These are phyloP conservation scores for Alternaria solani DNA, from an alignment of 2,329 filamentous ascomycete genomes.

Conservation along the genomic window DNA sequence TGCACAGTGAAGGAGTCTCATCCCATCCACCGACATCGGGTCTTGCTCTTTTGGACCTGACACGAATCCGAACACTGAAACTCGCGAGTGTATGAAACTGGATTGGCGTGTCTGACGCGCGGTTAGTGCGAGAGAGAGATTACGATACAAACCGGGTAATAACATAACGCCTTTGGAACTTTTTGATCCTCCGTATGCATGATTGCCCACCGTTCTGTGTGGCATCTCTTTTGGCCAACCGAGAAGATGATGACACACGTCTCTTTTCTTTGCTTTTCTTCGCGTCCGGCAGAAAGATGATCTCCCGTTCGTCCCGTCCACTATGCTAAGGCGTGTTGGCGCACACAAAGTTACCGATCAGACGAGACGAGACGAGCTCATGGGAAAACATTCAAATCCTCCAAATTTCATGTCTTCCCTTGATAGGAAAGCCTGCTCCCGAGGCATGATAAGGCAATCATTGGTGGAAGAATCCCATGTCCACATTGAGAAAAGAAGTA, in stretches of 20 bases:
- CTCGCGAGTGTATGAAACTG: neutral
- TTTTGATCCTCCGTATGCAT: neutral
- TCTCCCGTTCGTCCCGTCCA: neutral
- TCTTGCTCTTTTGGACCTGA: neutral
- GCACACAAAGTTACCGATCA: neutral
- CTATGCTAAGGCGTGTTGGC: neutral
- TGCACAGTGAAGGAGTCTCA: neutral
- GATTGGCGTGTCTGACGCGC: neutral
- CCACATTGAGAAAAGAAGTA: neutral
- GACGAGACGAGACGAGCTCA: neutral
- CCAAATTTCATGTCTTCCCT: neutral
- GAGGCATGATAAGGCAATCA: neutral
- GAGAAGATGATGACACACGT: neutral
- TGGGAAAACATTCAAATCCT: neutral
- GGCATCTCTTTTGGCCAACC: neutral
- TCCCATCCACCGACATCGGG: neutral
- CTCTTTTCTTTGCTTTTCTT: neutral
- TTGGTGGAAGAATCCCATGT: neutral
- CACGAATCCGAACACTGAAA: neutral
- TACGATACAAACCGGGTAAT: neutral
- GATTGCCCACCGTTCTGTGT: neutral
- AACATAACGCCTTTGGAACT: neutral
- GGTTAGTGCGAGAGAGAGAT: neutral
- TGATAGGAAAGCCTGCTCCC: neutral
- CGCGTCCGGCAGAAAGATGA: neutral